Evolutionary conservation across 2,329 filamentous ascomycete species (phyloP).

Genomic region (Verticillium nonalfalfae): DNA sequence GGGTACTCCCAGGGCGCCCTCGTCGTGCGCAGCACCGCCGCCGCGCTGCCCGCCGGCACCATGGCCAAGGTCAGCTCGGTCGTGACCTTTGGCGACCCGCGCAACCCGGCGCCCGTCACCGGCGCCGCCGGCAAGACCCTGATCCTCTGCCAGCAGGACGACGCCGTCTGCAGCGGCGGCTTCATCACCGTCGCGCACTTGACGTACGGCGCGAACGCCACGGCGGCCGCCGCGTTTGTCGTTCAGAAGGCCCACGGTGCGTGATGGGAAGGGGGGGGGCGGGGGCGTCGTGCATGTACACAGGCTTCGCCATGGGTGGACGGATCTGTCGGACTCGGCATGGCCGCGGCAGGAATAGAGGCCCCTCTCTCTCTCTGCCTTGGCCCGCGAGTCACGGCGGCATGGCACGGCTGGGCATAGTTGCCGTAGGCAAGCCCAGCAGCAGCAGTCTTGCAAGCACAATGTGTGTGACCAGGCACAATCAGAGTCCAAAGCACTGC

Average conservation of each 20-base stretch:
- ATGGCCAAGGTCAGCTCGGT: slow-evolving; percentile 19
- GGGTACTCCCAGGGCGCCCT: slow-evolving; percentile 22
- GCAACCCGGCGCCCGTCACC: slow-evolving; percentile 12
- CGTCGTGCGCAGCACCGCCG: slow-evolving; percentile 18
- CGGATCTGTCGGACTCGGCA: no score
- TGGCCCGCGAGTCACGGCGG: no score
- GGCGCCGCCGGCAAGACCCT: slow-evolving; percentile 10
- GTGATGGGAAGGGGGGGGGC: background rate
- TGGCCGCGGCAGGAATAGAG: no score
- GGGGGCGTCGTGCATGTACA: no score
- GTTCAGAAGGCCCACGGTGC: background rate
- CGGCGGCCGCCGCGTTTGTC: slow-evolving; percentile 15
- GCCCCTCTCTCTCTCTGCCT: no score
- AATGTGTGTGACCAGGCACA: no score
- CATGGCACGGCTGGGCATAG: no score
- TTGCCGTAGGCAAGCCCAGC: no score
- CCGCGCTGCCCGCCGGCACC: slow-evolving; percentile 12
- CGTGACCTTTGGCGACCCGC: slow-evolving; percentile 22
- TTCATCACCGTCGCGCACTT: slow-evolving; percentile 19
- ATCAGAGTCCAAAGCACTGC: no score
- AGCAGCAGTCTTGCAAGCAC: no score
- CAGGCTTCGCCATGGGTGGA: no score
- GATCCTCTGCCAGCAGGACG: slow-evolving; percentile 16
- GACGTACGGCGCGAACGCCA: slow-evolving; percentile 18
- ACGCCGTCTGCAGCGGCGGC: slow-evolving; percentile 20